A percentile compares a stretch with the other conserved stretches of the same genome.
Conservation (phyloP, 495 filamentous ascomycete species). For the Trichoderma parareesei region DNA sequence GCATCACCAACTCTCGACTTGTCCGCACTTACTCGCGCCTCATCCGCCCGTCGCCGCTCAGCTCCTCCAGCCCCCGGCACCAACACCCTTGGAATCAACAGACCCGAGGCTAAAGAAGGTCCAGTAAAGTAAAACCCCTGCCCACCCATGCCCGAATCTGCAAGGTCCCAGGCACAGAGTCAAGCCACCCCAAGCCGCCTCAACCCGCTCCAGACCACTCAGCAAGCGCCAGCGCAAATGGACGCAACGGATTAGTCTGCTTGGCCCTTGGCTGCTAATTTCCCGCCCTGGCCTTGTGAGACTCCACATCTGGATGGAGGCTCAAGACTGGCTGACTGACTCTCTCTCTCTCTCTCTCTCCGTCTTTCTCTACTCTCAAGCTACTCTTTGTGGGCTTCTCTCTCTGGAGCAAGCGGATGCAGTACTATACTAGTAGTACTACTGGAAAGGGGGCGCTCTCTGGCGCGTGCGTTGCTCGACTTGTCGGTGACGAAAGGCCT, state of each 20-base stretch:
- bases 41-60: neutral
- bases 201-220: too few relatives aligned
- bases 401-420: too few relatives aligned
- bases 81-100: neutral
- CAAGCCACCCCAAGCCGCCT: neutral
- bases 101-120: neutral
- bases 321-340: too few relatives aligned
- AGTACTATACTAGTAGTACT: too few relatives aligned
- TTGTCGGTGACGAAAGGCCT: neutral
- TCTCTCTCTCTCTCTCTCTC: too few relatives aligned
- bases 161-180: slow-evolving; percentile 4
- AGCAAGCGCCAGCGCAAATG: neutral
- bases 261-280: neutral
- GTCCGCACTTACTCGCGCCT: neutral
- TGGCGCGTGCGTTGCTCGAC: neutral
- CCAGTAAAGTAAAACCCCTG: too few relatives aligned
- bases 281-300: neutral
- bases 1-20: neutral
- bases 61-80: neutral
- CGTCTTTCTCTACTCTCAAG: too few relatives aligned
- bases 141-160: neutral
- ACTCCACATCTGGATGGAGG: neutral
- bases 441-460: too few relatives aligned
- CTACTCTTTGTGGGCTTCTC: too few relatives aligned
- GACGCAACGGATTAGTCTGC: too few relatives aligned